phyloP scores from a whole-genome alignment of 352 stramenopile genomes.

The Globisporangium polare region DNA sequence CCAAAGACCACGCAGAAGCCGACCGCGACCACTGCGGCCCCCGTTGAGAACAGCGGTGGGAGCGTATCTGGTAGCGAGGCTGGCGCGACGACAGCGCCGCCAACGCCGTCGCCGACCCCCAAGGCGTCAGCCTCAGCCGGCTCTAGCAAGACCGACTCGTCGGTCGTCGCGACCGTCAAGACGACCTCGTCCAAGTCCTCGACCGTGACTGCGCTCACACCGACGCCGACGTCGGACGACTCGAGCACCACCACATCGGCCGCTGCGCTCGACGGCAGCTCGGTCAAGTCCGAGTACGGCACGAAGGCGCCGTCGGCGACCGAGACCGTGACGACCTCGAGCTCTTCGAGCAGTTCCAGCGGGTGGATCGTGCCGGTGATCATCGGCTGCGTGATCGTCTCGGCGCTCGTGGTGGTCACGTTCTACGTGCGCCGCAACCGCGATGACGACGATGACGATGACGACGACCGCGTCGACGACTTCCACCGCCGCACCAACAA shows the following conservation, averaged over 20 bases:
- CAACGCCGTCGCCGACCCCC: conserved; percentile 11
- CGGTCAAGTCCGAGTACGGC: conserved; percentile 44
- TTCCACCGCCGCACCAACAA: conserved; percentile 52
- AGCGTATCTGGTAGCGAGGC: conserved; percentile 4
- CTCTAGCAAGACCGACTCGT: conserved; percentile 15
- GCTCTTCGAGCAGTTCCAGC: conserved; percentile 13
- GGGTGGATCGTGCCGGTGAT: conserved; percentile 58
- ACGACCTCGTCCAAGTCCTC: conserved; percentile 15
- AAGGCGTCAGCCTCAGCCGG: neutral
- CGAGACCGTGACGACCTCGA: conserved; percentile 22
- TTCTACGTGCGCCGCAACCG: conserved; percentile 51
- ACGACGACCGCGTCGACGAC: conserved; percentile 41
- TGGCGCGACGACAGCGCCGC: conserved; percentile 18
- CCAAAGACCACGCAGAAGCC: conserved; percentile 21
- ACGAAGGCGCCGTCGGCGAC: conserved; percentile 32
- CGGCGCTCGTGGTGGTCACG: conserved; percentile 50
- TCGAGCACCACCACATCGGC: conserved; percentile 19
- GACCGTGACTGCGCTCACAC: conserved; percentile 18
- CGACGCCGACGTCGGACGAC: conserved; percentile 19
- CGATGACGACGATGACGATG: conserved; percentile 42
- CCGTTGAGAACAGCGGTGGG: neutral
- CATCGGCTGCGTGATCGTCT: conserved; percentile 51
- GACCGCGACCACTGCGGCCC: conserved; percentile 19
- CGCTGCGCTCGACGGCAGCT: conserved; percentile 31
- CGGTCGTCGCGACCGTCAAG: conserved; percentile 20